phyloP scores from a whole-genome alignment of 1,139 yeast genomes.

The Blastobotrys ciferrii region DNA sequence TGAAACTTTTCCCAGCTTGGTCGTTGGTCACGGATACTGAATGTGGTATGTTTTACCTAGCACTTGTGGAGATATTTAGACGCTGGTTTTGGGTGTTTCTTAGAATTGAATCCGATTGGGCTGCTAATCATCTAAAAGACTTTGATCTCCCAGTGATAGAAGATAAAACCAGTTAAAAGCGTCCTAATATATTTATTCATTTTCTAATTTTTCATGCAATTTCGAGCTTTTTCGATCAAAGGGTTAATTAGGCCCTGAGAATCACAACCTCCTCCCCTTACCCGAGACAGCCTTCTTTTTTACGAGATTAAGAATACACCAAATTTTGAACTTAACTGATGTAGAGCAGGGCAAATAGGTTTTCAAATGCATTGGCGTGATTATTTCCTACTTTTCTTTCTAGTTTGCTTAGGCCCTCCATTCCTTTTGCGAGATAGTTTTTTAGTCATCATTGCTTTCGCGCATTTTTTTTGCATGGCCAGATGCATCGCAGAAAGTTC shows the following conservation, averaged over 20 bases:
- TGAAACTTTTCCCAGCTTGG: constrained; percentile 43
- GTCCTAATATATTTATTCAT: not conserved
- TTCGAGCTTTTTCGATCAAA: no score
- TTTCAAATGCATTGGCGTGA: constrained; percentile 2
- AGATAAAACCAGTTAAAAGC: not conserved
- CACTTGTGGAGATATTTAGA: constrained; percentile 70
- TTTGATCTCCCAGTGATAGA: constrained; percentile 4
- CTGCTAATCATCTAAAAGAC: constrained; percentile 18
- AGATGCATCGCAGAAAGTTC: constrained; percentile 31
- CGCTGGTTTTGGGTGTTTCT: constrained; percentile 89
- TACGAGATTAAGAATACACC: no score
- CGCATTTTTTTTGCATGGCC: constrained; percentile 10
- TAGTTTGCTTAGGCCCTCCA: not conserved
- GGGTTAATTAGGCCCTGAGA: no score
- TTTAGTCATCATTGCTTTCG: constrained; percentile 8
- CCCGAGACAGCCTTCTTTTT: no score
- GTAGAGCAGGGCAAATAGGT: no score
- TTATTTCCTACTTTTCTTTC: constrained; percentile 11
- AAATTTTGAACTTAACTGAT: no score
- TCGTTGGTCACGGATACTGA: constrained; percentile 45
- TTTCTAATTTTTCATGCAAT: not conserved
- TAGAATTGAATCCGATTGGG: constrained; percentile 75
- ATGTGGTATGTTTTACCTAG: constrained; percentile 61
- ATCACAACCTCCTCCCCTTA: no score
- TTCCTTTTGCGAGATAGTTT: constrained; percentile 1